Percentiles rank a stretch among this genome's conserved stretches.
These are phyloP conservation scores for Aspergillus fumigatiaffinis DNA, from an alignment of 2,329 filamentous ascomycete genomes.

Conservation along the genomic window DNA sequence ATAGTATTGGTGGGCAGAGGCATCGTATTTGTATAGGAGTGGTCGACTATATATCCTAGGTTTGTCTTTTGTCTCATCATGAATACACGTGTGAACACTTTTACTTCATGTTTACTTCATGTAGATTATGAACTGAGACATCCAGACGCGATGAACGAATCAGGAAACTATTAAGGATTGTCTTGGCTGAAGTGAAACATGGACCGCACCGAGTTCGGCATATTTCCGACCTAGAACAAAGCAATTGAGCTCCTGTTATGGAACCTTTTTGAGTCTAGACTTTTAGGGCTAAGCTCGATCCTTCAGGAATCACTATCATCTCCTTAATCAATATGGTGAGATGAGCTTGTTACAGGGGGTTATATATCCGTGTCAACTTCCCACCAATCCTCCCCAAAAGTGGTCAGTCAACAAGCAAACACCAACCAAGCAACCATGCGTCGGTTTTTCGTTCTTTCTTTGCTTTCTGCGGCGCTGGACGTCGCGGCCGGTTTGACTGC, in stretches of 20 bases:
- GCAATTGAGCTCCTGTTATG: neutral
- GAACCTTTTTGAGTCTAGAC: neutral
- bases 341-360: neutral
- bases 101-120: neutral
- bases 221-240: neutral
- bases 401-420: neutral
- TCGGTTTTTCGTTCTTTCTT: slow-evolving; percentile 19
- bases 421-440: slow-evolving; percentile 14
- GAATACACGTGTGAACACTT: neutral
- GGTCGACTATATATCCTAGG: neutral
- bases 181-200: neutral
- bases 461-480: slow-evolving; percentile 24
- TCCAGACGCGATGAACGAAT: neutral
- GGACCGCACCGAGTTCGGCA: neutral
- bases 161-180: neutral
- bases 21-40: too few species aligned
- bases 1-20: too few species aligned
- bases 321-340: neutral
- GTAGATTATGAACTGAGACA: neutral
- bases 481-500: slow-evolving; percentile 17
- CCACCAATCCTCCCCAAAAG: too few species aligned
- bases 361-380: neutral
- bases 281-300: neutral
- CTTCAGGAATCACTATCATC: neutral
- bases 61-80: neutral